Conservation (phyloP, 345 rosid species). For the Salix dunnii region DNA sequence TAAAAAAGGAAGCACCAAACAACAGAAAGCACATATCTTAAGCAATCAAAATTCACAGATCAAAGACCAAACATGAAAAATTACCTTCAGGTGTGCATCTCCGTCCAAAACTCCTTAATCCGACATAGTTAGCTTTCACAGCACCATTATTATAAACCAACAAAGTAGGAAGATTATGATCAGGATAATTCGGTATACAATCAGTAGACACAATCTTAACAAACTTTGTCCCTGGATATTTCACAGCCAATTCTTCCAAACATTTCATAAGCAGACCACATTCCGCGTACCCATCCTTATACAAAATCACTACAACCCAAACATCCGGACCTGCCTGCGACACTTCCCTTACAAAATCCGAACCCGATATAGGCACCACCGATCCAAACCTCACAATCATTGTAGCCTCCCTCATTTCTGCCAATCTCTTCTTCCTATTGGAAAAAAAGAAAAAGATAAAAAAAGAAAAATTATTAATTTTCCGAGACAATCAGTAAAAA, state of each 20-base stretch:
- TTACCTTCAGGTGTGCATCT: constrained; percentile 92
- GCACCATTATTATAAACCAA: constrained; percentile 85
- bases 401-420: constrained; percentile 74
- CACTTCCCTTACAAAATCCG: constrained; percentile 87
- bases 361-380: constrained; percentile 79
- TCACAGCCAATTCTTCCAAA: constrained; percentile 73
- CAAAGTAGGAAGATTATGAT: constrained; percentile 80
- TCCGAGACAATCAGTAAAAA: too few relatives aligned
- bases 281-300: constrained; percentile 91
- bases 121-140: constrained; percentile 87
- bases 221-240: constrained; percentile 89
- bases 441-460: background rate
- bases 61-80: background rate
- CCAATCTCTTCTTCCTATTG: constrained; percentile 81
- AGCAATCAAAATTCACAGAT: background rate
- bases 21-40: background rate
- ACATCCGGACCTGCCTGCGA: constrained; percentile 87
- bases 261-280: constrained; percentile 74
- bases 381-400: constrained; percentile 69
- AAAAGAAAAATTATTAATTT: too few relatives aligned
- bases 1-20: background rate
- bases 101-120: constrained; percentile 71
- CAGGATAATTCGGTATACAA: constrained; percentile 94
- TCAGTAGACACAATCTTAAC: constrained; percentile 94
- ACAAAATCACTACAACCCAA: constrained; percentile 91